Evolutionary conservation across 208 protist species (phyloP).

Genomic region (Phytomonas sp.): DNA sequence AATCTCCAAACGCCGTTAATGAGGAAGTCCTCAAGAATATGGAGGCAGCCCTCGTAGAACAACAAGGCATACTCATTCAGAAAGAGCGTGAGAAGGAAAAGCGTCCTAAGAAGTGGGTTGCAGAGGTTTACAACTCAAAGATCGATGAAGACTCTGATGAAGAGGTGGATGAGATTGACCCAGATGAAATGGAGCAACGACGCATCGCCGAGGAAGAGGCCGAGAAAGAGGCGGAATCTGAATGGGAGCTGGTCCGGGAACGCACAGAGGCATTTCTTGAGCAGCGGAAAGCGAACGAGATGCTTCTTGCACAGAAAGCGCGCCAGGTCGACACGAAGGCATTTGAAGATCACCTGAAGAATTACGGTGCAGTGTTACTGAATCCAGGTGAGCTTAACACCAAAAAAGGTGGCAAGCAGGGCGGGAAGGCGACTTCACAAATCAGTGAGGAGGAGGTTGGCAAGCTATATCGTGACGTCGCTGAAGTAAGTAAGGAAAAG

Average conservation of each 20-base stretch:
- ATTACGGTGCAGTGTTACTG: constrained; percentile 48
- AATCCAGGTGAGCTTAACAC: constrained; percentile 32
- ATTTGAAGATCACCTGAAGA: constrained; percentile 46
- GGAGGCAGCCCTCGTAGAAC: constrained; percentile 30
- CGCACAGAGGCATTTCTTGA: constrained; percentile 38
- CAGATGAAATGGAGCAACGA: constrained; percentile 20
- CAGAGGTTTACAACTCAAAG: constrained; percentile 20
- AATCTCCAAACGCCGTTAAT: constrained; percentile 23
- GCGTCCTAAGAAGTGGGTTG: constrained; percentile 34
- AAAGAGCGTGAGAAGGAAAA: constrained; percentile 61
- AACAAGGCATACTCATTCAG: constrained; percentile 45
- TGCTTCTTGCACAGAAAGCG: constrained; percentile 29
- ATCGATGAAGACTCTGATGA: constrained; percentile 45
- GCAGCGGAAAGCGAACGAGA: constrained; percentile 58
- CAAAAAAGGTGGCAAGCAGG: constrained; percentile 41
- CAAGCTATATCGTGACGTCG: constrained; percentile 50
- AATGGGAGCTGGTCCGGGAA: constrained; percentile 33
- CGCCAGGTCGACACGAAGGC: constrained; percentile 54
- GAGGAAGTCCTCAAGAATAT: constrained; percentile 33
- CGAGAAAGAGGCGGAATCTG: constrained; percentile 33
- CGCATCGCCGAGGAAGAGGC: constrained; percentile 19
- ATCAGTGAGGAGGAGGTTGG: constrained; percentile 34
- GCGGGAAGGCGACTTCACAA: constrained; percentile 21
- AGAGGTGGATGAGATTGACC: constrained; percentile 25
- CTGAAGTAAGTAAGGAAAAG: constrained; percentile 47